Conservation (phyloP, 2,329 filamentous ascomycete species). For the Akanthomyces lecanii region DNA sequence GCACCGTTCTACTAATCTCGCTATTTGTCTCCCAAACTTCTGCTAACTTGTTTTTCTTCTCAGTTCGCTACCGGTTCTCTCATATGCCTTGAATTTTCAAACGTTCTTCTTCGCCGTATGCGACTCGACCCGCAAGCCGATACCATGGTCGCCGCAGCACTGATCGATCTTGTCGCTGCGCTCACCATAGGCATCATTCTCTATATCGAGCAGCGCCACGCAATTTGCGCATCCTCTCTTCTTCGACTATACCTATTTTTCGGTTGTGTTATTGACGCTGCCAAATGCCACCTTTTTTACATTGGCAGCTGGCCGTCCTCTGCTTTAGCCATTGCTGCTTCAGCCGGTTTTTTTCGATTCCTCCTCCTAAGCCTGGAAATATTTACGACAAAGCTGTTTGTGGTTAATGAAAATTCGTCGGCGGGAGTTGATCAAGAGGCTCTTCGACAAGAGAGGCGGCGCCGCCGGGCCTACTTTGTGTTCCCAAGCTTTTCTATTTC, state of each 20-base stretch:
- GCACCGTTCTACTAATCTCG: neutral
- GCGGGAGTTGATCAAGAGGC: neutral
- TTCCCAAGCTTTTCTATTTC: neutral
- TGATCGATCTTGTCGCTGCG: slow-evolving; percentile 9
- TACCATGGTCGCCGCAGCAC: slow-evolving; percentile 11
- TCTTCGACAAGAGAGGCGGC: neutral
- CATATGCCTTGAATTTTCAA: slow-evolving; percentile 4
- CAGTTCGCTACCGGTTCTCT: neutral
- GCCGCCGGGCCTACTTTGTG: slow-evolving; percentile 1
- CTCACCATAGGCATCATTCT: slow-evolving; percentile 9
- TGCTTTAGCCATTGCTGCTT: neutral
- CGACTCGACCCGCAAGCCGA: slow-evolving; percentile 6
- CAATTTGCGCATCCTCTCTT: neutral
- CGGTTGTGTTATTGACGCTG: slow-evolving; percentile 10
- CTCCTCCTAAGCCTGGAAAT: neutral
- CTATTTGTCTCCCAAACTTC: no score
- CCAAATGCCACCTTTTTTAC: slow-evolving; percentile 2
- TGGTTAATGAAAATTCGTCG: neutral
- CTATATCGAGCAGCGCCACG: slow-evolving; percentile 10
- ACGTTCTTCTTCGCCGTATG: slow-evolving; percentile 9
- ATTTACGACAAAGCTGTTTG: neutral
- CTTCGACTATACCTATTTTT: neutral
- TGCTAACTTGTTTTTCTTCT: neutral
- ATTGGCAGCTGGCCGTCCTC: neutral
- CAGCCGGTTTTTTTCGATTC: neutral